These are phyloP conservation scores for Chiua sp. DNA, from an alignment of 1,284 basidiomycete species.

Conservation along the genomic window DNA sequence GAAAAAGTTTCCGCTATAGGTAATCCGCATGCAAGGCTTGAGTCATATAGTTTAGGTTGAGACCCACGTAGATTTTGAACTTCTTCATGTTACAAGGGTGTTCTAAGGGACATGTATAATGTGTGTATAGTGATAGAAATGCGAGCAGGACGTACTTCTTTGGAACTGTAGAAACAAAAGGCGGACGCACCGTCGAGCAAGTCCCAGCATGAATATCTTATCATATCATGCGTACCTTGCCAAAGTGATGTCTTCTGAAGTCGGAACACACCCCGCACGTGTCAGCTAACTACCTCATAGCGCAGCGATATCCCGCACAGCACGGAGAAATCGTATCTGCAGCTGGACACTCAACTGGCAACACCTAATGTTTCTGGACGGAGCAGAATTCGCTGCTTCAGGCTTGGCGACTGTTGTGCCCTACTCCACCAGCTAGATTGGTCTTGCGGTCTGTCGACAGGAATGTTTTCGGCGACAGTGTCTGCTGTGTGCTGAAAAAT, in stretches of 20 bases:
- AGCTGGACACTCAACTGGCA: slow-evolving; percentile 62
- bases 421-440: slow-evolving; percentile 77
- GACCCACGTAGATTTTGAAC: slow-evolving; percentile 72
- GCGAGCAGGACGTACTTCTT: slow-evolving; percentile 48
- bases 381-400: slow-evolving; percentile 74
- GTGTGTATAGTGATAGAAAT: not conserved
- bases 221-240: slow-evolving; percentile 62
- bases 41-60: slow-evolving; percentile 65
- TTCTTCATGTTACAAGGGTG: slow-evolving; percentile 87
- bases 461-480: slow-evolving; percentile 70
- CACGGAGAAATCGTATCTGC: not conserved
- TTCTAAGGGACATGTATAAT: slow-evolving; percentile 41
- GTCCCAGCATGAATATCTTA: not conserved
- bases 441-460: slow-evolving; percentile 65
- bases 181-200: slow-evolving; percentile 3
- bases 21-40: slow-evolving; percentile 70
- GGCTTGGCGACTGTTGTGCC: slow-evolving; percentile 55
- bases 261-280: not conserved
- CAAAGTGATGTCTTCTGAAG: slow-evolving; percentile 74
- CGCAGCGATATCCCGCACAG: not conserved
- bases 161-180: slow-evolving; percentile 48
- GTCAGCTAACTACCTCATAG: not conserved
- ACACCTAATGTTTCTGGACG: slow-evolving; percentile 60
- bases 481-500: slow-evolving; percentile 71
- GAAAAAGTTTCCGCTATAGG: slow-evolving; percentile 64